phyloP scores from a whole-genome alignment of 2,329 filamentous ascomycete species.

The Sporothrix humicola region DNA sequence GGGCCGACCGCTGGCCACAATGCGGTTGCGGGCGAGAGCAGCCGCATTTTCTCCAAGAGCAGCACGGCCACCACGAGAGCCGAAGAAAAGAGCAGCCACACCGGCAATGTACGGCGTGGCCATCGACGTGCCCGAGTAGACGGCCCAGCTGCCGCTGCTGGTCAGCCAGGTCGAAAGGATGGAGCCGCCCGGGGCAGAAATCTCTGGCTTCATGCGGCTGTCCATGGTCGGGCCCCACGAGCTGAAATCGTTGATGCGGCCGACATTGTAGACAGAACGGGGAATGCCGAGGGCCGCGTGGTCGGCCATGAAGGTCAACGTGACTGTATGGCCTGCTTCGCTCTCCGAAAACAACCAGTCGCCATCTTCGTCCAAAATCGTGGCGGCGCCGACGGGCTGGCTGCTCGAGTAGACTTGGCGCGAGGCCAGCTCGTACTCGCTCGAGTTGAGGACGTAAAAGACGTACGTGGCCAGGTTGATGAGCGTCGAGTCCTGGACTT shows the following conservation, averaged over 20 bases:
- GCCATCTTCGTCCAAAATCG: constrained; percentile 27
- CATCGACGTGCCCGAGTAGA: constrained; percentile 61
- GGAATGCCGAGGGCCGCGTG: constrained; percentile 23
- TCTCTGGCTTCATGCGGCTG: constrained; percentile 54
- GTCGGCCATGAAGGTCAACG: constrained; percentile 24
- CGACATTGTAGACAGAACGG: background rate
- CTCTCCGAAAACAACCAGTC: constrained; percentile 27
- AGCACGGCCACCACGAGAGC: background rate
- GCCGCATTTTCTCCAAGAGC: background rate
- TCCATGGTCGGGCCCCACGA: constrained; percentile 57
- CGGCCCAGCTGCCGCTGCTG: constrained; percentile 49
- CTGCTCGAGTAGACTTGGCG: constrained; percentile 14
- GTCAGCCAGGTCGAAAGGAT: constrained; percentile 59
- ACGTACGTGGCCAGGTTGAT: background rate
- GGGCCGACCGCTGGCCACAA: constrained; percentile 19
- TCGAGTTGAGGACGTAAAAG: constrained; percentile 26
- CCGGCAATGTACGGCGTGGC: constrained; percentile 40
- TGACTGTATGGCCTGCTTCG: constrained; percentile 27
- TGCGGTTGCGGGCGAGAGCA: constrained; percentile 17
- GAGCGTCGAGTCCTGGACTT: constrained; percentile 11
- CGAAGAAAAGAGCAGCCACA: constrained; percentile 28
- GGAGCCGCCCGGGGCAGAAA: constrained; percentile 54
- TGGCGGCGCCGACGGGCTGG: constrained; percentile 40
- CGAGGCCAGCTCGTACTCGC: constrained; percentile 7
- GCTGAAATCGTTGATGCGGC: constrained; percentile 36